Base-by-base conservation (phyloP, 345 rosid species). In the Linum lewisii region DNA sequence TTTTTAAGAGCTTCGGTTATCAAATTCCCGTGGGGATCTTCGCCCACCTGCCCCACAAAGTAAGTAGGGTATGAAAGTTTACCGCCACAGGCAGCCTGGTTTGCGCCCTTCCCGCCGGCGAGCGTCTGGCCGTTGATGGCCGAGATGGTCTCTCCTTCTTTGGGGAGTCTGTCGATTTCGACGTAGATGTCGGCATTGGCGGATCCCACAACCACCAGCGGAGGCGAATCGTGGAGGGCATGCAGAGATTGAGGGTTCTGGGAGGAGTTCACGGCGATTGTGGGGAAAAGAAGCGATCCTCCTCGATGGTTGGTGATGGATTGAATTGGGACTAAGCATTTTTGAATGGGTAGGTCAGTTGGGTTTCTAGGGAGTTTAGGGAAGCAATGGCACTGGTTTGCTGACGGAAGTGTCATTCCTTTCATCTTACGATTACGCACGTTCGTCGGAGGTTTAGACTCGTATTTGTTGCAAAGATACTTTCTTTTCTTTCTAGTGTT, bases 61-160 rank as follows among this genome's bases (percentile, higher is more conserved):
- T 79, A 87, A 3, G 95, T 86, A 21, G 97, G 96, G 68, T 88
- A 81, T 0, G 81, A 60, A 9, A 88, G 81, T 63, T 78, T 85
- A 7, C 78, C 89, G 18, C 91, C 89, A 54, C 98, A 92, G 0
- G 89, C 95, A 9, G 97, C 99, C 78, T 93, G 99, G 62, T 93
- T 89, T 21, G 94, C 99, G 5, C 97, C 99, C 67, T 87, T 89
- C 20, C 97, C 99, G 1, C 94, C 97, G 22, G 99, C 90, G 18
- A 88, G 86, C 0, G 86, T 87, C 74, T 79, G 85, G 9, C 94
- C 85, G 37, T 63, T 77, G 72, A 74, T 80, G 51, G 97, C 95
- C 9, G 97, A 82, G 47, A 93, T 67, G 38, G 97, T 93, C 69
- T 89, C 99, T 0, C 94, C 97, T 70, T 77, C 83, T 18, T 52